A percentile compares a stretch with the other conserved stretches of the same genome.
Evolutionary conservation across 768 basidiomycete species (phyloP).

Genomic region (Saitozyma podzolica): DNA sequence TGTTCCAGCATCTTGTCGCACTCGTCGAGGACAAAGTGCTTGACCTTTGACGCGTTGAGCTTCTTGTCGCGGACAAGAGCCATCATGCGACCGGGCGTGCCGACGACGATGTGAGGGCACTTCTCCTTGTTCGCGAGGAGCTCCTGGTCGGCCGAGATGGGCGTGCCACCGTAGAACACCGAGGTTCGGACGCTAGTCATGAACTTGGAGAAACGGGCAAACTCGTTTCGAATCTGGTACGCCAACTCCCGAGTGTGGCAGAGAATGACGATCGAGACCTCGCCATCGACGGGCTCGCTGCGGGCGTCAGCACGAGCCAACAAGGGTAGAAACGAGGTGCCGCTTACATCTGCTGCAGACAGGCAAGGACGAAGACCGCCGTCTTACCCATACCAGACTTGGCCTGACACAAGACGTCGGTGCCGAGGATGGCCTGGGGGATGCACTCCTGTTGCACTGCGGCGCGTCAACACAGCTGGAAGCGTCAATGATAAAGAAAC

Average conservation of each 20-base stretch:
- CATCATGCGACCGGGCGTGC: conserved; percentile 95
- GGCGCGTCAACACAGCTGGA: not conserved
- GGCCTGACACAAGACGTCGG: conserved; percentile 99
- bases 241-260: conserved; percentile 99
- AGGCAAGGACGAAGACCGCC: conserved; percentile 96
- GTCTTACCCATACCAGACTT: conserved; percentile 95
- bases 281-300: conserved; percentile 89
- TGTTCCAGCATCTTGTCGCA: conserved; percentile 99
- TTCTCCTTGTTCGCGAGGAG: conserved; percentile 90
- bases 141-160: conserved; percentile 90
- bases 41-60: conserved; percentile 84
- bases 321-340: not conserved
- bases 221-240: conserved; percentile 99
- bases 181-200: conserved; percentile 98
- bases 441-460: conserved; percentile 99
- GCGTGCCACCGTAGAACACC: conserved; percentile 97
- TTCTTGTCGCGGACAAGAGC: conserved; percentile 94
- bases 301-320: not conserved
- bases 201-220: conserved; percentile 97
- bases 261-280: conserved; percentile 94
- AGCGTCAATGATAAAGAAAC: not conserved
- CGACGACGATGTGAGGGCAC: conserved; percentile 98
- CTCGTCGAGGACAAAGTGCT: conserved; percentile 99
- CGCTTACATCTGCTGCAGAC: conserved; percentile 78
- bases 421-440: conserved; percentile 97